Evolutionary conservation across 2,329 filamentous ascomycete species (phyloP).

Genomic region (Pseudonectria buxi): DNA sequence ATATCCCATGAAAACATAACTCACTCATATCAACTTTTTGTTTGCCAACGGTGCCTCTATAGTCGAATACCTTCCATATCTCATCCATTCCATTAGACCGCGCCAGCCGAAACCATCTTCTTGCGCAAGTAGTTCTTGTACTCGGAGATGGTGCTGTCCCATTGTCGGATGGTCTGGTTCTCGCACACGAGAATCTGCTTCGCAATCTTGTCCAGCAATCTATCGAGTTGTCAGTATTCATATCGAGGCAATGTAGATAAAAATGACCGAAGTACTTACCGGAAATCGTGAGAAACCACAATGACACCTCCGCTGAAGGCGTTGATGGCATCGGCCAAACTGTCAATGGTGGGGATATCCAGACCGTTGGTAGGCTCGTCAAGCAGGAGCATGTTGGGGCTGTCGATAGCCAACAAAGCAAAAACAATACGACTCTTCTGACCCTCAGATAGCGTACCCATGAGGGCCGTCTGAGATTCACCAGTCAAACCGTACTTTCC

Average conservation of each 20-base stretch:
- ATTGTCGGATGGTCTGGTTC: slow-evolving; percentile 85
- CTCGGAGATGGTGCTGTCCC: slow-evolving; percentile 82
- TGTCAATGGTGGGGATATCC: slow-evolving; percentile 98
- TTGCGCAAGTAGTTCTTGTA: slow-evolving; percentile 99
- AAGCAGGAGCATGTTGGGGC: slow-evolving; percentile 94
- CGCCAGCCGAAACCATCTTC: slow-evolving; percentile 91
- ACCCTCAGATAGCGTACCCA: slow-evolving; percentile 95
- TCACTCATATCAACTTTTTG: slow-evolving; percentile 23
- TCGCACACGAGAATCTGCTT: slow-evolving; percentile 99
- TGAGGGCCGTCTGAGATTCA: slow-evolving; percentile 90
- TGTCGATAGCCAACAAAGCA: slow-evolving; percentile 87
- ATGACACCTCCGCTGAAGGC: slow-evolving; percentile 94
- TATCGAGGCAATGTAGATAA: neutral
- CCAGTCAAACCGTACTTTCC: slow-evolving; percentile 90
- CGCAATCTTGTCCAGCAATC: slow-evolving; percentile 97
- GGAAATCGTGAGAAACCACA: slow-evolving; percentile 97
- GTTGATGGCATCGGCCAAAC: slow-evolving; percentile 94
- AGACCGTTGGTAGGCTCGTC: slow-evolving; percentile 99
- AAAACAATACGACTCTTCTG: slow-evolving; percentile 99
- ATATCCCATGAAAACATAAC: slow-evolving; percentile 23
- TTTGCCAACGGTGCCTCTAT: slow-evolving; percentile 22
- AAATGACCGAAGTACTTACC: slow-evolving; percentile 50
- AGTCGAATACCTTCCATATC: slow-evolving; percentile 13
- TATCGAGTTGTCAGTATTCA: slow-evolving; percentile 29
- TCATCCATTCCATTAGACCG: slow-evolving; percentile 56